Percentiles rank a stretch among this genome's conserved stretches.
phyloP scores from a whole-genome alignment of 225 moss, liverwort and hornwort species.

The Pseudoscleropodium purum region DNA sequence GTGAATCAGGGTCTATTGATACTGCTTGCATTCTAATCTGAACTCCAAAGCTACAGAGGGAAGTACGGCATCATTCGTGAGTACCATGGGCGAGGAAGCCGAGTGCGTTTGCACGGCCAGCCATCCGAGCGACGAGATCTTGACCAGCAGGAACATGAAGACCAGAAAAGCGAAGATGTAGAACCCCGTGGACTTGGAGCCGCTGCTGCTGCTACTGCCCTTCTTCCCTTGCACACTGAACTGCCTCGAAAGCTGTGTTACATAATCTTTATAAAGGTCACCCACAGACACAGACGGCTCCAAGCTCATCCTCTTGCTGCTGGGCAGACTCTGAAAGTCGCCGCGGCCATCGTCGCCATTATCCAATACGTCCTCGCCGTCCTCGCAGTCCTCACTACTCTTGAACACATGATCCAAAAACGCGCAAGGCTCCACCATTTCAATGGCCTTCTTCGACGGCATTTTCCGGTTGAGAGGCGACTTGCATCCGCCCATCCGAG shows the following conservation, averaged over 20 bases:
- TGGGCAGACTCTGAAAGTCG: constrained; percentile 12
- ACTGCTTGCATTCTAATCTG: no score
- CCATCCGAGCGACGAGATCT: constrained; percentile 63
- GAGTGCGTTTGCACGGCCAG: constrained; percentile 47
- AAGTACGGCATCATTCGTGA: not conserved
- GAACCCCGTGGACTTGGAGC: constrained; percentile 39
- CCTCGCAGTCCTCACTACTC: constrained; percentile 2
- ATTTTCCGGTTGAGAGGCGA: constrained; percentile 65
- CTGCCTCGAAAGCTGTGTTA: constrained; percentile 3
- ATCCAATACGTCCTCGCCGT: not conserved
- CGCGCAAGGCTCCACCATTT: constrained; percentile 15
- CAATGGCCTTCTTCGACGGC: constrained; percentile 21
- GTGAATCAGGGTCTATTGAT: not conserved
- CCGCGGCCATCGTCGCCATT: constrained; percentile 2
- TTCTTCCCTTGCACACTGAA: constrained; percentile 38
- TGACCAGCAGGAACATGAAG: constrained; percentile 58
- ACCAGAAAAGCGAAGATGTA: constrained; percentile 51
- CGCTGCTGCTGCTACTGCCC: constrained; percentile 3
- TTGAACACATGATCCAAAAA: constrained; percentile 22
- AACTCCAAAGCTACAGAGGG: not conserved
- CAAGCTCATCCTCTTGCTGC: constrained; percentile 21
- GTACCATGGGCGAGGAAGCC: constrained; percentile 20
- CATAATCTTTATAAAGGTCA: constrained; percentile 24
- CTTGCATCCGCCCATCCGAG: constrained; percentile 47
- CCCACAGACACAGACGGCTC: constrained; percentile 18